These are phyloP conservation scores for Rutstroemia sp. DNA, from an alignment of 2,329 filamentous ascomycete genomes.

Conservation along the genomic window DNA sequence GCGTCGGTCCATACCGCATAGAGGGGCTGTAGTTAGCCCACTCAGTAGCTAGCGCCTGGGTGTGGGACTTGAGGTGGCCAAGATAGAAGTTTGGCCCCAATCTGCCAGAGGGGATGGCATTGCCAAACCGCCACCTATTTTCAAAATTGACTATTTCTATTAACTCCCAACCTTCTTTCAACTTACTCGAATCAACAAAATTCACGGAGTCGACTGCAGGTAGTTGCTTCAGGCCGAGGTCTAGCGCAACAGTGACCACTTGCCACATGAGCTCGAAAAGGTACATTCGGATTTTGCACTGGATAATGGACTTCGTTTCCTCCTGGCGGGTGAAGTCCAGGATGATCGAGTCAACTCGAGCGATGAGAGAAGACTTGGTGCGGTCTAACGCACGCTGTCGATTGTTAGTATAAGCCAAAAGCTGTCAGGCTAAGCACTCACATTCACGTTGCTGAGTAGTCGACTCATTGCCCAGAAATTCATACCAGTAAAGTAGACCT, in stretches of 20 bases:
- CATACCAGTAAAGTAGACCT: not conserved
- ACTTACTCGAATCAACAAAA: too few species aligned
- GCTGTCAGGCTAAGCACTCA: not conserved
- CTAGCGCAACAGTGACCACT: not conserved
- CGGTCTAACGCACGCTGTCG: not conserved
- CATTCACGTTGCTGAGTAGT: not conserved
- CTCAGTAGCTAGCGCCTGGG: not conserved
- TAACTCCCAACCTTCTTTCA: too few species aligned
- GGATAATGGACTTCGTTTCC: not conserved
- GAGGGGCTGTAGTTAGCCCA: too few species aligned
- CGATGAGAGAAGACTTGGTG: not conserved
- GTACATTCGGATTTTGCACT: not conserved
- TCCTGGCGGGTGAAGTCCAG: constrained; percentile 1
- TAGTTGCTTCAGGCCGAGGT: not conserved
- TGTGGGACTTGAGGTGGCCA: too few species aligned
- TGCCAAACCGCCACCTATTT: too few species aligned
- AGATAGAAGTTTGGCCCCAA: too few species aligned
- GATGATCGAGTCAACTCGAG: not conserved
- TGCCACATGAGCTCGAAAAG: not conserved
- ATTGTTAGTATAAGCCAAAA: not conserved
- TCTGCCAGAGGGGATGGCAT: too few species aligned
- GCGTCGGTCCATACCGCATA: not conserved
- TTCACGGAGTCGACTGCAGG: too few species aligned
- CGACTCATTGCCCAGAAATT: not conserved
- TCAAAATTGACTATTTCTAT: too few species aligned